Conservation (phyloP, 352 stramenopile genomes). For the Phytophthora foliorum region DNA sequence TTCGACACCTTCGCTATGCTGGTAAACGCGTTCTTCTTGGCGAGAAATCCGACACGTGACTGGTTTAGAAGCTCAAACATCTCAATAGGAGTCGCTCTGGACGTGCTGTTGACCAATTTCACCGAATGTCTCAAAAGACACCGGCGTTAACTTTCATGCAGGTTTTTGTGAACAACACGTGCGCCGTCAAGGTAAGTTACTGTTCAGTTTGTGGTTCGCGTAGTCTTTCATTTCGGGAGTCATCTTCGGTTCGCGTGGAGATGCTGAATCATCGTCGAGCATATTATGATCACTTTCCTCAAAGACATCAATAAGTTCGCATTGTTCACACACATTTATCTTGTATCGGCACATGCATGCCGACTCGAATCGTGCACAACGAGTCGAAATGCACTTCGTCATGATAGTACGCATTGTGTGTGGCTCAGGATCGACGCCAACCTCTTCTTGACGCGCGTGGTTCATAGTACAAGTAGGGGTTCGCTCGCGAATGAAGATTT, state of each 20-base stretch:
- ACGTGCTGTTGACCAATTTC: conserved; percentile 10
- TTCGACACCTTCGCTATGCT: conserved; percentile 9
- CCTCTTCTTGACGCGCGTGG: no score
- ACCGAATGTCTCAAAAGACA: not conserved
- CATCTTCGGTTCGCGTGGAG: not conserved
- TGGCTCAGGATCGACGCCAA: no score
- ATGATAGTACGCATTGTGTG: no score
- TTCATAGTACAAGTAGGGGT: no score
- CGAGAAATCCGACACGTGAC: conserved; percentile 10
- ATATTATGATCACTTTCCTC: no score
- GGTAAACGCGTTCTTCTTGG: not conserved
- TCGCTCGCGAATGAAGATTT: no score
- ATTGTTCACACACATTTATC: no score
- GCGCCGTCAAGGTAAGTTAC: not conserved
- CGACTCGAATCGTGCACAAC: no score
- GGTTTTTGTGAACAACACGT: not conserved
- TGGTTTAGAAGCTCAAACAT: conserved; percentile 11
- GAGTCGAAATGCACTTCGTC: no score
- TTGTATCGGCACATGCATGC: no score
- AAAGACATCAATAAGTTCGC: no score
- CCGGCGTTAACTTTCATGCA: not conserved
- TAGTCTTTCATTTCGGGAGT: not conserved
- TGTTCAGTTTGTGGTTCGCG: not conserved
- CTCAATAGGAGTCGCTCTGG: conserved; percentile 2
- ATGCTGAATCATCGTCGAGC: no score